Evolutionary conservation across 495 filamentous ascomycete species (phyloP).

Genomic region (Alectoria sarmentosa): DNA sequence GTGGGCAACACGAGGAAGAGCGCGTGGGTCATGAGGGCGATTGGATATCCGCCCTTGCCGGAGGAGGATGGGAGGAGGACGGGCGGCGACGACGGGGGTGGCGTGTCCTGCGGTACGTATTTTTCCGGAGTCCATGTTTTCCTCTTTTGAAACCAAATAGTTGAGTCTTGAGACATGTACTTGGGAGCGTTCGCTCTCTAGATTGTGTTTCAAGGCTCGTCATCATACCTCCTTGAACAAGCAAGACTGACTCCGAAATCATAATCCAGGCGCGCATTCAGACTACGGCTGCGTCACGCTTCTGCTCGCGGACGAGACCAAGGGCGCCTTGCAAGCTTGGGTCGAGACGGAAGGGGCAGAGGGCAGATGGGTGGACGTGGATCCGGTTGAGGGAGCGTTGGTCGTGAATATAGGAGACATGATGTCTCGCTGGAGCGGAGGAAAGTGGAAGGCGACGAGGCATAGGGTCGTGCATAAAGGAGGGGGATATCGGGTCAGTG

Average conservation of each 20-base stretch:
- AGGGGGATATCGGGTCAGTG: conserved; percentile 31
- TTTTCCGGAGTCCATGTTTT: too few relatives aligned
- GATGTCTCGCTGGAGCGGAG: conserved; percentile 39
- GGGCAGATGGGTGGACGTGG: conserved; percentile 31
- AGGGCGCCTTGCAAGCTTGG: conserved; percentile 31
- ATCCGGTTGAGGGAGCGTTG: conserved; percentile 32
- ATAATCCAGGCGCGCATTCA: conserved; percentile 17
- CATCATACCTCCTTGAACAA: too few relatives aligned
- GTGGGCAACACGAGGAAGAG: conserved; percentile 12
- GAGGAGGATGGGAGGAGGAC: too few relatives aligned
- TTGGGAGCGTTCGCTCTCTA: too few relatives aligned
- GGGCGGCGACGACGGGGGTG: too few relatives aligned
- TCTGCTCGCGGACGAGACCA: conserved; percentile 31
- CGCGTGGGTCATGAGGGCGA: conserved; percentile 23
- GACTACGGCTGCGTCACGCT: conserved; percentile 39
- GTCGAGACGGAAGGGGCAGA: conserved; percentile 19
- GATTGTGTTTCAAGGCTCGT: too few relatives aligned
- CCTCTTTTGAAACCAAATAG: too few relatives aligned
- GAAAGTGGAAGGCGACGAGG: conserved; percentile 33
- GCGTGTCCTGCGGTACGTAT: conserved; percentile 19
- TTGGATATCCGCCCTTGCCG: conserved; percentile 22
- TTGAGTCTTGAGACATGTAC: too few relatives aligned
- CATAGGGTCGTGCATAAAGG: conserved; percentile 37
- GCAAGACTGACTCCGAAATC: too few relatives aligned
- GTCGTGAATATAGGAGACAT: conserved; percentile 42